Evolutionary conservation across 2,329 filamentous ascomycete species (phyloP), one percentile per base, ranked within the genome.

Genomic region (Akanthomyces muscarius): DNA sequence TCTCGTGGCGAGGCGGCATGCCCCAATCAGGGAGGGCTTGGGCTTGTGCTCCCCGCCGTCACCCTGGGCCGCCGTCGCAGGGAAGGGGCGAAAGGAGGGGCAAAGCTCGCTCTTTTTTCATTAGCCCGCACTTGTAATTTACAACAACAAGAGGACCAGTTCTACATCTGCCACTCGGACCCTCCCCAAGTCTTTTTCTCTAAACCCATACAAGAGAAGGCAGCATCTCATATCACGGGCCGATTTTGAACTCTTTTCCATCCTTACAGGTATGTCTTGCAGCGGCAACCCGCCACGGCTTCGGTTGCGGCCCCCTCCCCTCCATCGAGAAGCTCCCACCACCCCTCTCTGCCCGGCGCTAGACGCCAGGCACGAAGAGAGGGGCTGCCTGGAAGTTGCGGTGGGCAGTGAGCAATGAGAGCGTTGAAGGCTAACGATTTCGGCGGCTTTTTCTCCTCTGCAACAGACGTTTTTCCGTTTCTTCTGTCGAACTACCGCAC

Each of bases 71-170:
- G 58, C 41, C 42, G 41, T 10, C 6, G 28, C 25, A 56, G 52
- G 51, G 62, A 61, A 53, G 51, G 62, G 51, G 53, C 61, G 45
- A 60, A 54, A 63, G 51, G 63, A 64, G 63, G 63, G 63, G 63
- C 63, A 61, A 53, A 61, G 30, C 18, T 56, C 58, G 45, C 52
- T 64, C 36, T 38, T 64, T 64, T 55, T 55, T 59, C 57, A 28
- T 28, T 55, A 57, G 57, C 63, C 63, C 57, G 56, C 63, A 61
- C 57, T 64, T 61, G 53, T 57, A 52, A 64, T 64, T 61, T 62
- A 57, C 52, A 57, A 61, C 63, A 64, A 64, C 56, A 64, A 61
- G 25, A 57, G 21, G 23, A 44, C 51, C 50, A 61, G 58, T 61
- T 61, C 41, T 55, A 42, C 59, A 47, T 54, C 59, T 54, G 42